Base-by-base conservation (phyloP, 306 rosid species). In the Hippophae rhamnoides region DNA sequence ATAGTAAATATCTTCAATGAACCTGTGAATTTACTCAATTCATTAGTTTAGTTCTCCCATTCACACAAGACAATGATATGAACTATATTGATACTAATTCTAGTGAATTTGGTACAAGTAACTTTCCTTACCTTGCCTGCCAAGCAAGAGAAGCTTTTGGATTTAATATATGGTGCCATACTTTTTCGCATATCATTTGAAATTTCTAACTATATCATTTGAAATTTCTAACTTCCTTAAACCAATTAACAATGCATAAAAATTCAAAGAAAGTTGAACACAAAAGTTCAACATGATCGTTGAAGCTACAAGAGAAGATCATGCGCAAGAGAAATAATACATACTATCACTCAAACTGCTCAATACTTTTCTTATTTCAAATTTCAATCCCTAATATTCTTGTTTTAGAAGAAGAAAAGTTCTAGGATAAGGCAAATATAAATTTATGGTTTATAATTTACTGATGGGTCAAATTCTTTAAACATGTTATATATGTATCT, bases 21-120 rank as follows among this genome's bases (percentile, higher is more conserved):
- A 18, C 1, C 23, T 18, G 23, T 18, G 23, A 18, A 18, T 18
- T 18, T 18, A 18, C 1, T 18, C 72, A 86, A 95, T 74, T 89
- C 94, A 82, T 84, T 95, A 62, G 1, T 18, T 18, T 18, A 18
- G 90, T 86, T 53, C 97, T 82, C 53, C 97, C 97, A 26, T 62
- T 89, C 86, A 47, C 95, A 89, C 67, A 71, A 71, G 67, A 89
- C 95, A 65, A 84, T 63, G 72, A 94, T 82, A 14, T 82, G 84
- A 64, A 78, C 71, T 52, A 94, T 94, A 57, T 80, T 64, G 9
- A 82, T 66, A 75, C 81, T 60, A 45, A 89, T 75, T 78, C 88
- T 75, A 41, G 80, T 84, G 77, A 86, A 89, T 66, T 84, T 89
- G 25, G 97, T 84, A 65, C 73, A 76, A 62, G 94, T 84, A 52